Conservation (phyloP, 73 alveolate species). For the Diophrys sp. region DNA sequence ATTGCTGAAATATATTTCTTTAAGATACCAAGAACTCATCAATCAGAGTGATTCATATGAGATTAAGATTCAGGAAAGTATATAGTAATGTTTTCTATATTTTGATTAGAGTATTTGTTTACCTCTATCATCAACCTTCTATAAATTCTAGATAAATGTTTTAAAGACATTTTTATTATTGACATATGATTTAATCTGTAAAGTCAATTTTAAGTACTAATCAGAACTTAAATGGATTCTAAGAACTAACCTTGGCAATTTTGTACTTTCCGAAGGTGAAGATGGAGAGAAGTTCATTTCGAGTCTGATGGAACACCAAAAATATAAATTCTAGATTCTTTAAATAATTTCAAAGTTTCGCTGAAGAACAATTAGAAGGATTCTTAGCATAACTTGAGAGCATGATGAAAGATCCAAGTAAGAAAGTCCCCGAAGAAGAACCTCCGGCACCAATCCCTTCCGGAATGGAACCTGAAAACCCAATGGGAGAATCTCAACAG, state of each 20-base stretch:
- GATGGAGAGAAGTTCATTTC: background rate
- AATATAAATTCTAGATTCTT: no score
- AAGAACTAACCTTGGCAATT: background rate
- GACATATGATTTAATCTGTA: background rate
- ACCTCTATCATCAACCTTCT: no score
- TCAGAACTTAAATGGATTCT: background rate
- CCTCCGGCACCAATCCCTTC: background rate
- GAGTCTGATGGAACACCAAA: no score
- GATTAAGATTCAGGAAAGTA: no score
- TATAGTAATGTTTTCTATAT: no score
- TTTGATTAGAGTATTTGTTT: no score
- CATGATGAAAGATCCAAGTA: background rate
- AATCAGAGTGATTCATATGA: no score
- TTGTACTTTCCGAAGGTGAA: background rate
- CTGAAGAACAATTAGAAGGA: background rate
- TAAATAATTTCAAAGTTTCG: background rate
- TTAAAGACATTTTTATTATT: no score
- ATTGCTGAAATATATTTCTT: no score
- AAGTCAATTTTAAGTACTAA: background rate
- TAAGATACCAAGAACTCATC: no score
- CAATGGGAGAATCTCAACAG: background rate
- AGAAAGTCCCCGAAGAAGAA: no score
- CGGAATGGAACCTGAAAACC: background rate
- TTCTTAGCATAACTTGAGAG: background rate
- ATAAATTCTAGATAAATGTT: no score